Conservation (phyloP, 2,329 filamentous ascomycete genomes). For the Acarospora socialis region DNA sequence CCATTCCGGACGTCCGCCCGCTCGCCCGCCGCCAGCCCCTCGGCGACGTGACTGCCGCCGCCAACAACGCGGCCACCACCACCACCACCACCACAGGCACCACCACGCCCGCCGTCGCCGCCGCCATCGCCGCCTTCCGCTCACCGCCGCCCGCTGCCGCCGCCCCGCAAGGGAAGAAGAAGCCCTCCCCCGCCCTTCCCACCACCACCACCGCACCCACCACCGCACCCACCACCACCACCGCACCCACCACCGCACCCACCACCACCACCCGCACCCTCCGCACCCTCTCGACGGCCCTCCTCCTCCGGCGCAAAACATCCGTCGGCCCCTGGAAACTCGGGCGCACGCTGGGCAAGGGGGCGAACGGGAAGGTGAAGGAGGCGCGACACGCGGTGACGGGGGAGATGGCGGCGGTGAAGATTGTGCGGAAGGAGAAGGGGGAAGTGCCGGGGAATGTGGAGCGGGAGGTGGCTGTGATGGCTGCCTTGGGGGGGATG, state of each 20-base stretch:
- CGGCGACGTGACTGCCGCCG: conserved; percentile 34
- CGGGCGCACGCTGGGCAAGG: conserved; percentile 76
- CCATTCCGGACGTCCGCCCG: too few species aligned
- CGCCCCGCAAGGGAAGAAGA: conserved; percentile 31
- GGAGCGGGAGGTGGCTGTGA: conserved; percentile 64
- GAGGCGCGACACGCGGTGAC: conserved; percentile 68
- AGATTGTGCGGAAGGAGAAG: conserved; percentile 79
- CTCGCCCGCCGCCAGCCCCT: conserved; percentile 29
- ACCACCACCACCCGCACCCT: conserved; percentile 41
- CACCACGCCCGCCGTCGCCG: conserved; percentile 9
- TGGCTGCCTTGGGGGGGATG: conserved; percentile 71
- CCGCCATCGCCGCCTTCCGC: conserved; percentile 3
- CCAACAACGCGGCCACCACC: conserved; percentile 27
- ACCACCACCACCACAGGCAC: conserved; percentile 6
- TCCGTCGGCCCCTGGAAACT: conserved; percentile 90
- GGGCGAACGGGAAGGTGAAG: conserved; percentile 77
- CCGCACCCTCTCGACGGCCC: conserved; percentile 35
- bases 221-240: conserved; percentile 10
- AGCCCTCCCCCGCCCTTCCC: conserved; percentile 31
- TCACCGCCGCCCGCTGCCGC: conserved; percentile 10
- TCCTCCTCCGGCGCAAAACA: conserved; percentile 48
- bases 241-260: conserved; percentile 34
- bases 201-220: conserved; percentile 5
- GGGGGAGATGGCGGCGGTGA: conserved; percentile 74
- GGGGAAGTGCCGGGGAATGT: conserved; percentile 67